These are phyloP conservation scores for Gossypium aridum DNA, from an alignment of 441 rosid genomes.

Conservation along the genomic window DNA sequence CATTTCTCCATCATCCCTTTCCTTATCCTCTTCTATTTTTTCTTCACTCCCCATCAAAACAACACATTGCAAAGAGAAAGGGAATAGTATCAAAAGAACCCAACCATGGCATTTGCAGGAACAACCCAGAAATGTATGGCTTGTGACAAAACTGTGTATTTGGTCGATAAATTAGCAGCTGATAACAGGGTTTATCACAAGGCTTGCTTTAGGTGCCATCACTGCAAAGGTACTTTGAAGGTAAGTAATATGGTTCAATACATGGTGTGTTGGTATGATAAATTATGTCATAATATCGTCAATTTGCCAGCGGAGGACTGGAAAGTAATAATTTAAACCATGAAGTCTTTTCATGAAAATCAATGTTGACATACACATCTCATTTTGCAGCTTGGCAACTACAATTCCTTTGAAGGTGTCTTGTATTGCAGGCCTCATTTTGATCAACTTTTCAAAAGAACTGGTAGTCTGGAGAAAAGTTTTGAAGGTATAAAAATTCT, in stretches of 20 bases:
- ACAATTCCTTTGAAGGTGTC: slow-evolving; percentile 97
- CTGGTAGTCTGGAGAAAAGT: slow-evolving; percentile 97
- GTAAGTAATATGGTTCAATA: slow-evolving; percentile 22
- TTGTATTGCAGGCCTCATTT: slow-evolving; percentile 96
- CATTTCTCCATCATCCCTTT: slow-evolving; percentile 14
- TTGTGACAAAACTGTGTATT: slow-evolving; percentile 91
- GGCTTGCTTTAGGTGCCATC: slow-evolving; percentile 98
- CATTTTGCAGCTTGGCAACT: slow-evolving; percentile 74
- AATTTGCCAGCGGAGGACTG: not conserved
- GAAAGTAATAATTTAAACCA: not conserved
- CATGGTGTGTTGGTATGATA: not conserved
- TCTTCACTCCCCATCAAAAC: slow-evolving; percentile 9
- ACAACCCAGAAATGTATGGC: slow-evolving; percentile 98
- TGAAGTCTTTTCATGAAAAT: not conserved
- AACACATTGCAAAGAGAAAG: not conserved
- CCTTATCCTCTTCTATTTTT: slow-evolving; percentile 7
- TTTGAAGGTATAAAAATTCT: slow-evolving; percentile 59
- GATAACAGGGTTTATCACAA: slow-evolving; percentile 87
- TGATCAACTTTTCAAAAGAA: slow-evolving; percentile 90
- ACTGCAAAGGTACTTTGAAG: slow-evolving; percentile 98
- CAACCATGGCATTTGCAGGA: slow-evolving; percentile 90
- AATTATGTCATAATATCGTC: not conserved
- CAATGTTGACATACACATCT: slow-evolving; percentile 12
- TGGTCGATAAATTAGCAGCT: slow-evolving; percentile 89
- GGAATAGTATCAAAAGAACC: not conserved